Evolutionary conservation across 2,329 filamentous ascomycete species (phyloP).

Genomic region (Paracamarosporium sp.): DNA sequence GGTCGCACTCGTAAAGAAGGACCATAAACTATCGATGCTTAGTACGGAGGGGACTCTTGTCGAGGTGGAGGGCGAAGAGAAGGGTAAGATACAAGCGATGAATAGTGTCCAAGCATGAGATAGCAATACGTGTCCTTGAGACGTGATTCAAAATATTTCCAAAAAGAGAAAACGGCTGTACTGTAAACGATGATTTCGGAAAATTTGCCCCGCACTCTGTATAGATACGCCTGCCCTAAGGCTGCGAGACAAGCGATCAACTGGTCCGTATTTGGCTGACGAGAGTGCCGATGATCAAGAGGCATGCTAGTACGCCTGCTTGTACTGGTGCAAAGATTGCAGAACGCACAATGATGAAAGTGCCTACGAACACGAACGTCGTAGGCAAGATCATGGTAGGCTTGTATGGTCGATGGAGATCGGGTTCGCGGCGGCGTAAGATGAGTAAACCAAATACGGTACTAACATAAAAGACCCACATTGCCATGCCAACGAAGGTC

Average conservation of each 20-base stretch:
- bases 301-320: conserved; percentile 57
- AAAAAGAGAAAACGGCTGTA: too few species aligned
- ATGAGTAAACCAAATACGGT: conserved; percentile 66
- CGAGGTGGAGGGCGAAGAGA: background rate
- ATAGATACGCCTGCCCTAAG: too few species aligned
- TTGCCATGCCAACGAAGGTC: conserved; percentile 54
- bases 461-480: conserved; percentile 69
- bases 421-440: conserved; percentile 63
- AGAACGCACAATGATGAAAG: conserved; percentile 65
- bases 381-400: conserved; percentile 59
- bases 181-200: too few species aligned
- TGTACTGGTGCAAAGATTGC: conserved; percentile 65
- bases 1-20: conserved; percentile 5
- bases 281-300: conserved; percentile 59
- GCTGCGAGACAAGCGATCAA: conserved; percentile 1
- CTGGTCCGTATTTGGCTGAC: conserved; percentile 38
- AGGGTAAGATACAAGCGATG: background rate
- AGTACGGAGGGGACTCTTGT: background rate
- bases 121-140: too few species aligned
- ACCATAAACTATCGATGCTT: background rate
- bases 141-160: too few species aligned
- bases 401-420: conserved; percentile 63
- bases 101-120: too few species aligned
- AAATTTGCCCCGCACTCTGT: too few species aligned
- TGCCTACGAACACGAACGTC: conserved; percentile 64